Base-by-base conservation (phyloP, 2,329 filamentous ascomycete species). In the Aspergillus sp. region DNA sequence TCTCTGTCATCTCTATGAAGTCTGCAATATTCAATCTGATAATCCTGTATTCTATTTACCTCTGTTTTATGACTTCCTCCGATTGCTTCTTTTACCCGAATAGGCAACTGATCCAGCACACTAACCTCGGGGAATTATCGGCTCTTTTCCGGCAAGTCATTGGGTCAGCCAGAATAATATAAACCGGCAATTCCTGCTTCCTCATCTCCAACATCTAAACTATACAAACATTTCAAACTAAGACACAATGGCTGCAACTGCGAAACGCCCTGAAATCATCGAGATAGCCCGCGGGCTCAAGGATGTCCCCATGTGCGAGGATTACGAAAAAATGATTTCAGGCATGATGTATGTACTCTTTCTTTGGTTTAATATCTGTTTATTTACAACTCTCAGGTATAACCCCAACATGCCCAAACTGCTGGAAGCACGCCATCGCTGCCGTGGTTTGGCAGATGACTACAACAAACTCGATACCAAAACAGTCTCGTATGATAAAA, bases 321-420 rank as follows among this genome's bases (percentile, higher is more conserved):
- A 65, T 26, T 65, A 63, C 43, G 62, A 65, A 44, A 49, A 48
- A 8, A 65, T 65, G 62, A 56, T 65, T 36, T 65, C 62, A 2
- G 62, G 62, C 7, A 65, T 65, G 62, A 52, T 65, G 62, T 65
- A 46, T 12, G 52, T 49, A 9, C 5, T 11, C 6, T 33, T n/a
- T 2, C 27, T 29, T 37, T 19, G 5, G 5, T 27, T 40, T 6
- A 28, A 27, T 6, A 40, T 8, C 8, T 39, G 1, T 26, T 35
- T 32, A 13, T 39, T 42, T 35, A 47, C 40, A 26, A 29, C 6
- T 2, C 7, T 11, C 38, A 64, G 61, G 43, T 65, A 65, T 42
- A 61, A 64, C 36, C 60, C 62, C 2, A 46, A 42, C 5, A 27
- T 53, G 1, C 60, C 61, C 2, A 39, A 47, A 27, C 47, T 64